Evolutionary conservation across 768 basidiomycete species (phyloP), one percentile per base, ranked within the genome.

Genomic region (Tricholoma saponaceum): DNA sequence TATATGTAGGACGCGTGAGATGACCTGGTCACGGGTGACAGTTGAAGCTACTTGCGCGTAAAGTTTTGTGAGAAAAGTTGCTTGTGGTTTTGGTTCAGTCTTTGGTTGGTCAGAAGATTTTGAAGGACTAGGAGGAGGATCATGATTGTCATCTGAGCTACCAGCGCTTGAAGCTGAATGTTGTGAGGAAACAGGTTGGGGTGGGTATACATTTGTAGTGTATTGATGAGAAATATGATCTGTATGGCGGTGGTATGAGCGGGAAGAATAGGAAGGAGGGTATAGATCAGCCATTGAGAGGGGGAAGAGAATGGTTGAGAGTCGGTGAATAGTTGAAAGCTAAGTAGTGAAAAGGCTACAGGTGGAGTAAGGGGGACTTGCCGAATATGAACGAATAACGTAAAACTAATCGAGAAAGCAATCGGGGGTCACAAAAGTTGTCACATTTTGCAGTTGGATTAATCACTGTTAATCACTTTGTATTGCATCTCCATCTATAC

Each of bases 21-120:
- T 20, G 18, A 51, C 51, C 37, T 33, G 33, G 52, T 26, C 53
- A 56, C 33, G 57, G 54, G 28, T 43, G 25, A 20, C 26, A 44
- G 30, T 44, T 44, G 26, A 52, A n/a, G 32, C 8, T 30, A 86
- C 90, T 67, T 68, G 93, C 93, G 89, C 89, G 83, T 95, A 97
- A 51, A 97, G 83, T 81, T 95, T 96, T 72, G 94, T 97, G 68
- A 97, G 80, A 71, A 97, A 97, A n/a, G 94, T 95, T 0, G 92
- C 89, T 77, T 94, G 90, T 0, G 89, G 90, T 73, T 94, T 93
- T 55, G 83, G 76, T 62, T 90, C 89, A 41, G 83, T 68, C 77
- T 90, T 92, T 70, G 77, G 72, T 50, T 70, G 70, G 28, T 80
- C 77, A 13, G 64, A 26, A 18, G 74, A 68, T 63, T 80, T 80